These are phyloP conservation scores for Phytophthora sp. DNA, from an alignment of 352 stramenopile genomes.

Conservation along the genomic window DNA sequence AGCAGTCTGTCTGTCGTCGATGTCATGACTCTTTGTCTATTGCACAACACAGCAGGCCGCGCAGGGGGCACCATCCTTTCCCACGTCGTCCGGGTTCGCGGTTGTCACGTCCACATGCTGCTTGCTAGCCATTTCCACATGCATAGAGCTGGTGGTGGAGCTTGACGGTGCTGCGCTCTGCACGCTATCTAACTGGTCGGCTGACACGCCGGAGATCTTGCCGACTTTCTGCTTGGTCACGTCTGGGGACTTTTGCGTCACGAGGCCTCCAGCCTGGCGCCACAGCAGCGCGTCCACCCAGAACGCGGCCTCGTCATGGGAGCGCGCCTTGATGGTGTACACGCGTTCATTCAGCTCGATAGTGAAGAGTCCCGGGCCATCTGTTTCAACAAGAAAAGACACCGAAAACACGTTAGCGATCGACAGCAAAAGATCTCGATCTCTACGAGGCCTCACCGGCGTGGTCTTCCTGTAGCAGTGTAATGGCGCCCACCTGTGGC, in stretches of 20 bases:
- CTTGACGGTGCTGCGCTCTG: background rate
- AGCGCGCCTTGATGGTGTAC: slow-evolving; percentile 91
- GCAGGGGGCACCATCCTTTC: slow-evolving; percentile 56
- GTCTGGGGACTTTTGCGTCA: slow-evolving; percentile 80
- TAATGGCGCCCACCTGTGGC: slow-evolving; percentile 91
- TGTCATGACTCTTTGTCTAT: slow-evolving; percentile 43
- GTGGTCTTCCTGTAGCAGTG: slow-evolving; percentile 73
- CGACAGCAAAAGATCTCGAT: background rate
- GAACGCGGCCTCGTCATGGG: slow-evolving; percentile 84
- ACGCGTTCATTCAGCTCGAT: slow-evolving; percentile 91
- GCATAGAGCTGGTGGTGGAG: slow-evolving; percentile 34
- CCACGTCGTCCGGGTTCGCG: slow-evolving; percentile 35
- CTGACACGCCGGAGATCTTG: slow-evolving; percentile 42
- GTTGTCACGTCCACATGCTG: slow-evolving; percentile 27
- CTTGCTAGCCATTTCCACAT: slow-evolving; percentile 38
- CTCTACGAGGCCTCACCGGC: slow-evolving; percentile 43
- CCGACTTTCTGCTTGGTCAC: slow-evolving; percentile 46
- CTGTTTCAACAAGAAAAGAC: slow-evolving; percentile 38
- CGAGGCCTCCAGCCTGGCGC: slow-evolving; percentile 79
- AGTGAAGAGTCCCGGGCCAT: slow-evolving; percentile 86
- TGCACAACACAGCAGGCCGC: slow-evolving; percentile 74
- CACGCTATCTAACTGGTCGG: slow-evolving; percentile 46
- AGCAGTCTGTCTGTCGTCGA: slow-evolving; percentile 16
- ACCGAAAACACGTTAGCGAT: slow-evolving; percentile 13
- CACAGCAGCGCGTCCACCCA: slow-evolving; percentile 90